phyloP scores from a whole-genome alignment of 192 early-diverging fungal genomes.

The Backusella australiensis region DNA sequence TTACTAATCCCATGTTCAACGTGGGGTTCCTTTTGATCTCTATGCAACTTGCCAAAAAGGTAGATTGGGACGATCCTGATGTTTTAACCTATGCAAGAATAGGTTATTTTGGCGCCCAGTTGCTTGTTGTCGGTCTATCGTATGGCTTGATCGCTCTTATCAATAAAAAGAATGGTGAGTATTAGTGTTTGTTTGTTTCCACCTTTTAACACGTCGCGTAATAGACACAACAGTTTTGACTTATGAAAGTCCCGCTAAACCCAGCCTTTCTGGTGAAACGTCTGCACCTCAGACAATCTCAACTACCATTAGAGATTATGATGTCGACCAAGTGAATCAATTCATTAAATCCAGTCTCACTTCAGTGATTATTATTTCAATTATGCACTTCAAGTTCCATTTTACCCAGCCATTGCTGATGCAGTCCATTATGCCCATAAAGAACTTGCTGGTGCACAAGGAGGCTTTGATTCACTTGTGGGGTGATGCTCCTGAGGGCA shows the following conservation, averaged over 20 bases:
- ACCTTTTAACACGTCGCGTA: constrained; percentile 14
- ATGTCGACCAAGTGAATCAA: constrained; percentile 69
- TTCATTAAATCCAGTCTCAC: constrained; percentile 67
- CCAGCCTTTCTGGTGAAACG: constrained; percentile 35
- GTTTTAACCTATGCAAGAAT: constrained; percentile 55
- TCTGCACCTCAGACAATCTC: constrained; percentile 17
- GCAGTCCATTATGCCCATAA: constrained; percentile 80
- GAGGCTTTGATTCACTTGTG: constrained; percentile 82
- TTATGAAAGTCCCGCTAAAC: constrained; percentile 73
- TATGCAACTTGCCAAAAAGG: constrained; percentile 68
- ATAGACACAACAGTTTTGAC: constrained; percentile 77
- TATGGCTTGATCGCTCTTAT: constrained; percentile 47
- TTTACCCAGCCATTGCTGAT: constrained; percentile 87
- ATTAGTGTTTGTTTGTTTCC: not conserved
- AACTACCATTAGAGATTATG: constrained; percentile 67
- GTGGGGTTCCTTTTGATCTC: constrained; percentile 63
- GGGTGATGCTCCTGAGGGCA: constrained; percentile 74
- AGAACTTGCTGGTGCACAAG: constrained; percentile 66
- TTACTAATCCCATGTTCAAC: constrained; percentile 42
- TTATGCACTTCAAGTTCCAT: constrained; percentile 88
- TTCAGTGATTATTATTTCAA: constrained; percentile 69
- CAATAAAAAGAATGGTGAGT: constrained; percentile 68
- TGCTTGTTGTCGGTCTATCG: constrained; percentile 45
- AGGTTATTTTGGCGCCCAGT: constrained; percentile 60
- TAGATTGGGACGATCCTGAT: constrained; percentile 69